Base-by-base conservation (phyloP, 2,329 filamentous ascomycete species). In the Pezicula rhizophila region DNA sequence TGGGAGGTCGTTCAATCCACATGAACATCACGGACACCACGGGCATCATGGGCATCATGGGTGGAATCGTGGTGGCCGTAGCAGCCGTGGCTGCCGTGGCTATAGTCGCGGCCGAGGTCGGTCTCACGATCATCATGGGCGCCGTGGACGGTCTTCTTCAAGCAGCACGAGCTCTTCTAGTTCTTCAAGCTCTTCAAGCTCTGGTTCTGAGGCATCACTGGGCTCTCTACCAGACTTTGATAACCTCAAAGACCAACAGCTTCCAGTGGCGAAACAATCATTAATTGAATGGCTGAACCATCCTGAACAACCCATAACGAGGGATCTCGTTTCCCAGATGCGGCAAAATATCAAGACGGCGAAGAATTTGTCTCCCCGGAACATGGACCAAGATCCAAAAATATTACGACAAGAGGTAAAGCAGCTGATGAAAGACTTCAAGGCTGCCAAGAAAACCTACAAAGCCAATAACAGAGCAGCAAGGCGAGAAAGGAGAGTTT, bases 191-290 rank as follows among this genome's bases (percentile, higher is more conserved):
- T 64, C 63, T 8, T 68, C 59, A 12, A 38, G 26, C 4, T 55
- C 53, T 3, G 49, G 47, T 25, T 69, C 67, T 0, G 50, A 52
- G 8, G 62, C 64, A 0, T 76, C 74, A 2, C 63, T 80, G 47
- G 77, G 73, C 33, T 79, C 76, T 2, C 72, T 82, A 1, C 76
- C 77, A 0, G 70, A 75, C 46, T 75, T 74, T 57, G 74, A 79
- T 49, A 70, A 76, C 38, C 65, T 82, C 2, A 62, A 61, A 11
- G 71, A 73, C 46, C 57, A 65, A 15, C 77, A 80, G 59, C 65
- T 81, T 1, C 71, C 75, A 2, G 51, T 73, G 1, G 70, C 73
- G 12, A 69, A 69, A 41, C 59, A 67, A 11, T 68, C 69, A 3
- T 65, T 83, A 14, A 55, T 67, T 18, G 61, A 67, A 7, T 82